Evolutionary conservation across 306 rosid genomes (phyloP).

Genomic region (Notholithocarpus densiflorus): DNA sequence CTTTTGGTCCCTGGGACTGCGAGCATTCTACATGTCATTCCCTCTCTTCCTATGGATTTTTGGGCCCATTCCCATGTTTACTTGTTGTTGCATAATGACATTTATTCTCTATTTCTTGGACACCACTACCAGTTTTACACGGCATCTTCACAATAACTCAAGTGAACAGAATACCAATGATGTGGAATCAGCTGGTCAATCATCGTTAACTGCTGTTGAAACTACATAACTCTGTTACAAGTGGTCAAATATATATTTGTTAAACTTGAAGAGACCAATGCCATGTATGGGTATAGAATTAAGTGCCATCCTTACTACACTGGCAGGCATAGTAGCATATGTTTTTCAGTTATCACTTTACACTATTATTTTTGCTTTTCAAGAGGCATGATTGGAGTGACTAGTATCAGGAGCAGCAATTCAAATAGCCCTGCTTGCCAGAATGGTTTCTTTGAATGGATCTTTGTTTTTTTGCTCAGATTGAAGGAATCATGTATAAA

Average conservation of each 20-base stretch:
- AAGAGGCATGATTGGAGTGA: not conserved
- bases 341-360: not conserved
- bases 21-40: slow-evolving; percentile 82
- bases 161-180: slow-evolving; percentile 34
- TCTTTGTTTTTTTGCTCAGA: no score
- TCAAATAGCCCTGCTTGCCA: not conserved
- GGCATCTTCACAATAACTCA: slow-evolving; percentile 53
- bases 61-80: slow-evolving; percentile 83
- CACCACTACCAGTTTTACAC: slow-evolving; percentile 62
- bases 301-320: not conserved
- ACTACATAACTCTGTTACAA: slow-evolving; percentile 7
- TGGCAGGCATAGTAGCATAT: not conserved
- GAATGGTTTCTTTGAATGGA: no score
- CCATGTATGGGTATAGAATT: not conserved
- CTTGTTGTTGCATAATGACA: slow-evolving; percentile 55
- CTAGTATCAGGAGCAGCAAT: not conserved
- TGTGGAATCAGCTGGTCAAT: slow-evolving; percentile 39
- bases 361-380: not conserved
- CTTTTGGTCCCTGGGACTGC: slow-evolving; percentile 76
- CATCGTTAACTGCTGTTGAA: slow-evolving; percentile 13
- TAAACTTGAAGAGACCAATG: slow-evolving; percentile 1
- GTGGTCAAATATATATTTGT: not conserved
- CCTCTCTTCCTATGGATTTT: slow-evolving; percentile 87
- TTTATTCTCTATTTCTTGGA: slow-evolving; percentile 68
- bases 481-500: no score